Base-by-base conservation (phyloP, 2,329 filamentous ascomycete genomes). In the Aspergillus brunneoviolaceus region DNA sequence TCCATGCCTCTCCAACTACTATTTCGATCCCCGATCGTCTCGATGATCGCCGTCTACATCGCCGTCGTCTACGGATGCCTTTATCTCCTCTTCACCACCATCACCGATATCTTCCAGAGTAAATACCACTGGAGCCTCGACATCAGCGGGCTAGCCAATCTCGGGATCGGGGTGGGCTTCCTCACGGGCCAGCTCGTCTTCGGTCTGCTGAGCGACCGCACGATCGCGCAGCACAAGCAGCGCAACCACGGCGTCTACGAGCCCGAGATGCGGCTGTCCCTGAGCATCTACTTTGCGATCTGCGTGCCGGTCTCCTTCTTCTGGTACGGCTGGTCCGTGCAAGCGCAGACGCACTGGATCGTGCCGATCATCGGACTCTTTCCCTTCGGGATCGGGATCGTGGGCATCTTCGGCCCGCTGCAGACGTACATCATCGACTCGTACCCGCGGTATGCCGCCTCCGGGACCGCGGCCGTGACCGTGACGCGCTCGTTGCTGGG, bases 371-470 rank as follows among this genome's bases (percentile, higher is more conserved):
- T 87, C 49, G 85, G 85, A 4, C 81, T 83, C 3, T 76, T 79
- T 2, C 75, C 85, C 7, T 84, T 85, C 31, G 81, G 82, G 0
- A 75, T 79, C 2, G 85, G 84, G 0, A 79, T 82, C 16, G 85
- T 85, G 59, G 66, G 69, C 2, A 61, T 73, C n/a, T 83, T 84
- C 42, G 66, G 72, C 66, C 82, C 82, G 45, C 80, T 84, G 45
- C 83, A 86, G 50, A 86, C 84, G 21, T 89, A 89, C 66, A 77
- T 88, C 7, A 81, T 89, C 23, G 85, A 88, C 60, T 81, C 79
- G 57, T 80, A 79, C n/a, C 74, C 77, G 1, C 77, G 73, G n/a
- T 69, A 74, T 56, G 80, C 81, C 0, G 81, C 81, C 0, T 77
- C 73, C 53, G 81, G 81, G 0, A 80, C 82, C 19, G 84, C 82